phyloP scores from a whole-genome alignment of 805 yeast species.

The Cyberlindnera mrakii region DNA sequence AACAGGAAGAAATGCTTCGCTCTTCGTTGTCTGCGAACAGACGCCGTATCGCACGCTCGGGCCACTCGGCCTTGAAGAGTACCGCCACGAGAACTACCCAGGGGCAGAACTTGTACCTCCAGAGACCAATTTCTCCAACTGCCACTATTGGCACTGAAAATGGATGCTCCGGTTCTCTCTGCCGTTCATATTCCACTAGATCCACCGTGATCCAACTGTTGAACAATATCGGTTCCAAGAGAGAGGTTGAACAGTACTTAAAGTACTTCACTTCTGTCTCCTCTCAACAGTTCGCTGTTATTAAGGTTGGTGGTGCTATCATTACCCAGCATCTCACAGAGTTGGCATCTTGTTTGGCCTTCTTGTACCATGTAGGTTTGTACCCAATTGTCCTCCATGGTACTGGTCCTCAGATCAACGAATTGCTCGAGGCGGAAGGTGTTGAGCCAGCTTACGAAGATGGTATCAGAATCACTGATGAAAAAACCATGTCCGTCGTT shows the following conservation, averaged over 20 bases:
- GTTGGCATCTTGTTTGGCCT: conserved; percentile 91
- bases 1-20: conserved; percentile 19
- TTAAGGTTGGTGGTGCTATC: conserved; percentile 98
- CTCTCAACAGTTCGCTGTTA: conserved; percentile 96
- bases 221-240: conserved; percentile 93
- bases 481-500: conserved; percentile 92
- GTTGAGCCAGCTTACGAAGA: conserved; percentile 94
- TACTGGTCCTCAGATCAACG: conserved; percentile 98
- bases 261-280: conserved; percentile 95
- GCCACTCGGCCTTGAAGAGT: conserved; percentile 13
- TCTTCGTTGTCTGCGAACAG: conserved; percentile 22
- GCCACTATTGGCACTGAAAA: conserved; percentile 6
- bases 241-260: conserved; percentile 96
- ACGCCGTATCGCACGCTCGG: conserved; percentile 20
- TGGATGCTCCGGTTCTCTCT: conserved; percentile 8
- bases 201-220: conserved; percentile 93
- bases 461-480: conserved; percentile 94
- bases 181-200: conserved; percentile 56
- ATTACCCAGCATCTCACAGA: conserved; percentile 92
- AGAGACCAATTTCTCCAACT: conserved; percentile 11
- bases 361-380: conserved; percentile 93
- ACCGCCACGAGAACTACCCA: conserved; percentile 8
- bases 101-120: conserved; percentile 5
- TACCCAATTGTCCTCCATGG: conserved; percentile 97
- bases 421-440: conserved; percentile 85